Conservation (phyloP, 2,329 filamentous ascomycete genomes). For the Metarhizium rileyi region DNA sequence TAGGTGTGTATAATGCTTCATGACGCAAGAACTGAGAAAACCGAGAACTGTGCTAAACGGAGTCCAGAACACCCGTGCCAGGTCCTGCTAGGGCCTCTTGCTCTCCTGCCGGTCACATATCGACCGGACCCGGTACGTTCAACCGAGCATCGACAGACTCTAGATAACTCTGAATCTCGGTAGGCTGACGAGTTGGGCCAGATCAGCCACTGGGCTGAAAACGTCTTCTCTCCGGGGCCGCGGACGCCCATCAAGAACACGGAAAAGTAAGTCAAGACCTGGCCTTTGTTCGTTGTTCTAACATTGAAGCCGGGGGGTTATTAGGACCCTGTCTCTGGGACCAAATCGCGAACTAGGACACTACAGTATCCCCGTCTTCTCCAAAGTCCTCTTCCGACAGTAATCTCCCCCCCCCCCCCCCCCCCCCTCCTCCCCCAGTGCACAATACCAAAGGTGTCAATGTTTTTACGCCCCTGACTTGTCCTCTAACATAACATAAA, state of each 20-base stretch:
- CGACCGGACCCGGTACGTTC: conserved; percentile 15
- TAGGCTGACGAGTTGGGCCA: conserved; percentile 15
- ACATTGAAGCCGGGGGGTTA: neutral
- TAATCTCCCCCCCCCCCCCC: conserved; percentile 17
- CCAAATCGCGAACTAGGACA: conserved; percentile 34
- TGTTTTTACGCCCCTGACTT: no score
- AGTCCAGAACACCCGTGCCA: conserved; percentile 18
- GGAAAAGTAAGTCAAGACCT: conserved; percentile 20
- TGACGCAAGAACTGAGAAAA: no score
- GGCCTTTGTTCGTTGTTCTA: neutral
- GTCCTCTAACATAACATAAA: no score
- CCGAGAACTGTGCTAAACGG: neutral
- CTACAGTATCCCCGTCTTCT: conserved; percentile 34
- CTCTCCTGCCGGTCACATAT: conserved; percentile 21
- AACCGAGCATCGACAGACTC: neutral
- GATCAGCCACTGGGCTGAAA: conserved; percentile 50
- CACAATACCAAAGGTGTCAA: no score
- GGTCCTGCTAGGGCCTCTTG: conserved; percentile 22
- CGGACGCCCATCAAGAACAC: conserved; percentile 34
- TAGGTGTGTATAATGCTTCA: conserved; percentile 30
- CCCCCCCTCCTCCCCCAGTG: no score
- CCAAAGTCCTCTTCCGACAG: conserved; percentile 46
- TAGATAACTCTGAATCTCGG: no score
- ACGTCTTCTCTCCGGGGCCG: conserved; percentile 47
- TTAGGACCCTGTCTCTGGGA: conserved; percentile 37